phyloP scores from a whole-genome alignment of 2,329 filamentous ascomycete species.

The Alternaria solani region DNA sequence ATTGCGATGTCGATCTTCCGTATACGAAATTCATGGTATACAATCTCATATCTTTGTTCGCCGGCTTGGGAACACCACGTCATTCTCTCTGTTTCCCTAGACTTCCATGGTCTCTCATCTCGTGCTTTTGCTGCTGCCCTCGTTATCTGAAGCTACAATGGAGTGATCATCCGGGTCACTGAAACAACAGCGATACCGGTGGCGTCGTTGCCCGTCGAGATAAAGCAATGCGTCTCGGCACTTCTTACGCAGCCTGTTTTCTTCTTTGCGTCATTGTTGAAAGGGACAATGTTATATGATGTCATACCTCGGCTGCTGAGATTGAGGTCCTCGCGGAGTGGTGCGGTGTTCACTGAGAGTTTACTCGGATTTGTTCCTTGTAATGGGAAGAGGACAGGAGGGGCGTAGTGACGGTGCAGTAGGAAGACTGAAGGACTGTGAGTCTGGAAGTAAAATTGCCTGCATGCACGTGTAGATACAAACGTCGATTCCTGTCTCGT shows the following conservation, averaged over 20 bases:
- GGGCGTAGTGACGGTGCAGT: background rate
- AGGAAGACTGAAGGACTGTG: background rate
- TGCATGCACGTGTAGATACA: no score
- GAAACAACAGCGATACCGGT: background rate
- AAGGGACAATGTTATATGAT: background rate
- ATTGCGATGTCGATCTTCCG: background rate
- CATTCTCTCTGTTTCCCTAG: background rate
- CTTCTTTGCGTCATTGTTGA: background rate
- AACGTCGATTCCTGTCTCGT: no score
- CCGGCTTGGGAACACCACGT: background rate
- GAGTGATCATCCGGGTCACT: background rate
- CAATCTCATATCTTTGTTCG: background rate
- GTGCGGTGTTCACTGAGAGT: background rate
- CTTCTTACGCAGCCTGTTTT: background rate
- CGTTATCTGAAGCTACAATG: background rate
- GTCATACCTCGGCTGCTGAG: background rate
- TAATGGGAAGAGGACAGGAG: background rate
- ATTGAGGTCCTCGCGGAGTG: background rate
- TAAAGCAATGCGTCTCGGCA: background rate
- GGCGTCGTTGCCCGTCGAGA: background rate
- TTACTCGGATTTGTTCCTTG: background rate
- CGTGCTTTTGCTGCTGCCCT: background rate
- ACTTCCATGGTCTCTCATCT: background rate
- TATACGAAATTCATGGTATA: background rate
- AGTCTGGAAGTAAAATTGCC: background rate